phyloP scores from a whole-genome alignment of 306 rosid species.

The Sophora flavescens region DNA sequence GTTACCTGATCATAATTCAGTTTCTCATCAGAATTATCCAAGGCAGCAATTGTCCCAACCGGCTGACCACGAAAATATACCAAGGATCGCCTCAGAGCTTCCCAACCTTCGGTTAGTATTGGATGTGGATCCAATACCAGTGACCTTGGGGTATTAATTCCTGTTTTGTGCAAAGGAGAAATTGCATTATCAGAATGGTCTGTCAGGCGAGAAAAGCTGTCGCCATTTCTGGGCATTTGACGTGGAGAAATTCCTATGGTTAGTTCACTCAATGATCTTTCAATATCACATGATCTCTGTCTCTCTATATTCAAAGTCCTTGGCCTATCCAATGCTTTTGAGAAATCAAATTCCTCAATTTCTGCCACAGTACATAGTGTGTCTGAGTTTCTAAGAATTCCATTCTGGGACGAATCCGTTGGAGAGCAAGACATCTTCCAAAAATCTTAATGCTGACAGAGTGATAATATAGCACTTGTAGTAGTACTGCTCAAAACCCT shows the following conservation, averaged over 20 bases:
- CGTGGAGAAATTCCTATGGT: slow-evolving; percentile 63
- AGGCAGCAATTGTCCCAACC: slow-evolving; percentile 94
- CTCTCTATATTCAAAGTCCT: slow-evolving; percentile 74
- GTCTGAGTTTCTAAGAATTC: slow-evolving; percentile 50
- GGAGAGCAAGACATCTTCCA: slow-evolving; percentile 47
- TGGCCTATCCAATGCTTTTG: slow-evolving; percentile 68
- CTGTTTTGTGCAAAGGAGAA: slow-evolving; percentile 62
- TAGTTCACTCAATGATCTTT: slow-evolving; percentile 69
- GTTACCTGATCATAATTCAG: slow-evolving; percentile 76
- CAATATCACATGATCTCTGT: slow-evolving; percentile 71
- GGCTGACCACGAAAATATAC: slow-evolving; percentile 82
- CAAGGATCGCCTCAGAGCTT: slow-evolving; percentile 77
- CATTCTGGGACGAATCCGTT: slow-evolving; percentile 55
- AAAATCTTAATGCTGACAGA: slow-evolving; percentile 21
- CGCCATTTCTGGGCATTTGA: slow-evolving; percentile 48
- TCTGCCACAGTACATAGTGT: slow-evolving; percentile 44
- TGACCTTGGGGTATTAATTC: slow-evolving; percentile 63
- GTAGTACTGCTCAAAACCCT: slow-evolving; percentile 53
- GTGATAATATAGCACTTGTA: slow-evolving; percentile 23
- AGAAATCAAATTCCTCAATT: slow-evolving; percentile 63
- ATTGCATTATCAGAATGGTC: slow-evolving; percentile 54
- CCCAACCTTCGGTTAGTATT: slow-evolving; percentile 79
- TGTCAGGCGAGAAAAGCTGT: slow-evolving; percentile 45
- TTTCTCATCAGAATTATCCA: slow-evolving; percentile 76
- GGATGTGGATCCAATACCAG: slow-evolving; percentile 59